A percentile compares a stretch with the other conserved stretches of the same genome.
Evolutionary conservation across 768 basidiomycete species (phyloP).

Genomic region (Pisolithus sp.): DNA sequence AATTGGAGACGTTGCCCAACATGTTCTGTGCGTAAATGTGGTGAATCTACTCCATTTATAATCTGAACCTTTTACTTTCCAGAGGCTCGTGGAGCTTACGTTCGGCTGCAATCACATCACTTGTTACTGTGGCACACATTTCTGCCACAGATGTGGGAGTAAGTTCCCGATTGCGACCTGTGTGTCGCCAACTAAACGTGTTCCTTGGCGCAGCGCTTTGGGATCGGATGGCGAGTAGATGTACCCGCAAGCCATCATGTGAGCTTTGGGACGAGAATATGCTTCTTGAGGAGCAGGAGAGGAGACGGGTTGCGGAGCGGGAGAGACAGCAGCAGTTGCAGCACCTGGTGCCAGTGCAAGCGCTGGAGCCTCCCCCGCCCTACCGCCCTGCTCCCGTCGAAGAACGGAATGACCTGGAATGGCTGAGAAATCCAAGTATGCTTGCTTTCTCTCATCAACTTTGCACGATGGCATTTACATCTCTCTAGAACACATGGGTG

Average conservation of each 20-base stretch:
- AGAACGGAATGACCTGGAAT: conserved; percentile 4
- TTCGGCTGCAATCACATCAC: conserved; percentile 37
- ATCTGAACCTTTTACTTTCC: neutral
- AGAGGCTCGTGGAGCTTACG: conserved; percentile 25
- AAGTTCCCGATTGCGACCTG: conserved; percentile 3
- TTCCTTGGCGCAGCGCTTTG: neutral
- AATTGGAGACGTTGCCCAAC: conserved; percentile 38
- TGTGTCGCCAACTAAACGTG: neutral
- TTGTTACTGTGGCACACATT: conserved; percentile 35
- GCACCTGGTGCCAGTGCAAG: conserved; percentile 1
- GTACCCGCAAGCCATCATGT: conserved; percentile 29
- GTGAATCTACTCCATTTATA: neutral
- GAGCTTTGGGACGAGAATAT: conserved; percentile 34
- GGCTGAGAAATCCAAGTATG: conserved; percentile 17
- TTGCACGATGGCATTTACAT: neutral
- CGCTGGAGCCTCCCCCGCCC: neutral
- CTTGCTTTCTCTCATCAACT: neutral
- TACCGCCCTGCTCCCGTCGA: neutral
- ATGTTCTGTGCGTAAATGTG: conserved; percentile 4
- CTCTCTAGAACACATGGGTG: conserved; percentile 8
- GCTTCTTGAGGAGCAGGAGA: conserved; percentile 28
- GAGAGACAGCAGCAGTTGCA: conserved; percentile 3
- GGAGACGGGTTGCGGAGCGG: conserved; percentile 16
- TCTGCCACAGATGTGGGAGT: conserved; percentile 39
- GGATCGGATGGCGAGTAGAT: conserved; percentile 13